phyloP scores from a whole-genome alignment of 176 grass and related monocot genomes.

The Zea mays region Zm-B73-REFERENCE-NAM-5.0 NC_050096.1:185036501-185037000 shows the following conservation, averaged over 20 bases:
- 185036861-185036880: slow-evolving; percentile 69
- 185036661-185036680: slow-evolving; percentile 95
- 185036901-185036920: slow-evolving; percentile 93
- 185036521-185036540: slow-evolving; percentile 90
- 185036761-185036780: slow-evolving; percentile 16
- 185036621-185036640: slow-evolving; percentile 94
- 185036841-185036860: slow-evolving; percentile 84
- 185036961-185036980: not conserved
- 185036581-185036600: slow-evolving; percentile 22
- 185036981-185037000: not conserved
- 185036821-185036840: slow-evolving; percentile 91
- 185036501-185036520: slow-evolving; percentile 99
- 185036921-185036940: slow-evolving; percentile 62
- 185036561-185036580: slow-evolving; percentile 39
- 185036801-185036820: slow-evolving; percentile 47
- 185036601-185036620: slow-evolving; percentile 7
- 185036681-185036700: slow-evolving; percentile 96
- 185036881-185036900: slow-evolving; percentile 90
- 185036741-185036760: slow-evolving; percentile 52
- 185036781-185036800: not conserved
- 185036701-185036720: slow-evolving; percentile 84
- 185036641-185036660: slow-evolving; percentile 94
- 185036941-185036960: slow-evolving; percentile 22
- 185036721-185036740: slow-evolving; percentile 83
- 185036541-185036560: slow-evolving; percentile 80